Conservation (phyloP, 2,329 filamentous ascomycete genomes). For the Dothideomycetes sp. region DNA sequence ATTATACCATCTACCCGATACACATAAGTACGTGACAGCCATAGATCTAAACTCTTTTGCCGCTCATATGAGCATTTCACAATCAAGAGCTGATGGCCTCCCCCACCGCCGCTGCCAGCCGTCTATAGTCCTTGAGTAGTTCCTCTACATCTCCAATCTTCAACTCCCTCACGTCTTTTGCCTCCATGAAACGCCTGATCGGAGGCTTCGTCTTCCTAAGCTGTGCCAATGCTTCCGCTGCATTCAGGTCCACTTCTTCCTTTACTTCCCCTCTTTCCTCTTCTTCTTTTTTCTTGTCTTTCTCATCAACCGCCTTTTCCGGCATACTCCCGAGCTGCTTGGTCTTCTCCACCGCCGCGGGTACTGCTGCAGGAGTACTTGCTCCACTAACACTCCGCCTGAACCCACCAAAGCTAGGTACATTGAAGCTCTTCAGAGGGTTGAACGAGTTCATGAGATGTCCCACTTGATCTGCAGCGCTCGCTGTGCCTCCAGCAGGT, state of each 20-base stretch:
- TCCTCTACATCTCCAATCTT: slow-evolving; percentile 38
- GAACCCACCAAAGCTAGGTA: slow-evolving; percentile 23
- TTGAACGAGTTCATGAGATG: slow-evolving; percentile 23
- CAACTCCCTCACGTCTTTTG: slow-evolving; percentile 33
- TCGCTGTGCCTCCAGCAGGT: slow-evolving; percentile 3
- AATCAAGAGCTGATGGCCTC: slow-evolving; percentile 24
- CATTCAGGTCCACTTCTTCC: slow-evolving; percentile 21
- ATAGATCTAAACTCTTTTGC: too few species aligned
- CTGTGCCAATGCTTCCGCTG: slow-evolving; percentile 32
- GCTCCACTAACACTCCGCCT: slow-evolving; percentile 17
- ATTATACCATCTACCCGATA: too few species aligned
- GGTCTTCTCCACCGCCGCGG: slow-evolving; percentile 43
- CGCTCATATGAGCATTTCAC: background rate
- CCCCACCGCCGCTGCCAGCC: slow-evolving; percentile 32
- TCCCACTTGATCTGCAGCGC: slow-evolving; percentile 15
- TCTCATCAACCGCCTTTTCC: slow-evolving; percentile 12
- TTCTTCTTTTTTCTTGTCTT: slow-evolving; percentile 6
- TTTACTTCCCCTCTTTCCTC: background rate
- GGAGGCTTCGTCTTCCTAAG: slow-evolving; percentile 35
- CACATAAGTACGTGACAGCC: too few species aligned
- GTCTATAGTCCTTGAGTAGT: slow-evolving; percentile 23
- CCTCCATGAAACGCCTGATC: slow-evolving; percentile 35
- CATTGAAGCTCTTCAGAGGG: slow-evolving; percentile 23
- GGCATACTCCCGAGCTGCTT: slow-evolving; percentile 18
- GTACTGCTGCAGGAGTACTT: slow-evolving; percentile 14